Evolutionary conservation across 2,329 filamentous ascomycete species (phyloP).

Genomic region (Botrytis sinoallii): DNA sequence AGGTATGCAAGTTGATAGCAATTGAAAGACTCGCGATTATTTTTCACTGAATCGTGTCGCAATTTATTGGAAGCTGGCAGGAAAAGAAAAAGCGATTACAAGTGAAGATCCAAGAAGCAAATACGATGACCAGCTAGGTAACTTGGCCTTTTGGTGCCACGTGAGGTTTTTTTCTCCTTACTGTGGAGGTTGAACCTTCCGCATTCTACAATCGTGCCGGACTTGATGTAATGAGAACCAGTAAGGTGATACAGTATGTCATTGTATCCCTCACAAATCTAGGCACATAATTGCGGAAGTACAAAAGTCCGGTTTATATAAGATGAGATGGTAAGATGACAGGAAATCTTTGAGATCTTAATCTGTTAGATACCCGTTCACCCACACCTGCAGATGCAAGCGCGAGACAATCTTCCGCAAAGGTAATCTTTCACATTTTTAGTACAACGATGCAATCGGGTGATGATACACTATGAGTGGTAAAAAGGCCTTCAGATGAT

Average conservation of each 20-base stretch:
- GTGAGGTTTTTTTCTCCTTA: not conserved
- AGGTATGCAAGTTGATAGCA: not conserved
- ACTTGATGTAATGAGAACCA: not conserved
- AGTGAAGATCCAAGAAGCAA: not conserved
- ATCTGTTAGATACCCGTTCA: conserved; percentile 6
- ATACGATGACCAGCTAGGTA: not conserved
- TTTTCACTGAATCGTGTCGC: not conserved
- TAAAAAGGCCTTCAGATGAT: not conserved
- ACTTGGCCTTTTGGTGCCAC: not conserved
- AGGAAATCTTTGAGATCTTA: conserved; percentile 1
- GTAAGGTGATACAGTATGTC: not conserved
- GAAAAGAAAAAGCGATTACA: not conserved
- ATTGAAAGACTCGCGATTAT: not conserved
- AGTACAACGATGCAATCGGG: not conserved
- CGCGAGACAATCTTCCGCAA: not conserved
- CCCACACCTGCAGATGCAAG: not conserved
- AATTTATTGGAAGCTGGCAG: not conserved
- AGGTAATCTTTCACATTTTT: not conserved
- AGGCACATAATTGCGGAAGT: not conserved
- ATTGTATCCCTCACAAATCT: not conserved
- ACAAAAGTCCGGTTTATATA: not conserved
- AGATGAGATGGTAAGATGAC: conserved; percentile 11
- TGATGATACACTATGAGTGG: not conserved
- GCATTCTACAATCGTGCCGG: not conserved
- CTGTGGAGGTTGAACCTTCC: not conserved